These are phyloP conservation scores for Eimeria necatrix DNA, from an alignment of 169 alveolate genomes.

Conservation along the genomic window DNA sequence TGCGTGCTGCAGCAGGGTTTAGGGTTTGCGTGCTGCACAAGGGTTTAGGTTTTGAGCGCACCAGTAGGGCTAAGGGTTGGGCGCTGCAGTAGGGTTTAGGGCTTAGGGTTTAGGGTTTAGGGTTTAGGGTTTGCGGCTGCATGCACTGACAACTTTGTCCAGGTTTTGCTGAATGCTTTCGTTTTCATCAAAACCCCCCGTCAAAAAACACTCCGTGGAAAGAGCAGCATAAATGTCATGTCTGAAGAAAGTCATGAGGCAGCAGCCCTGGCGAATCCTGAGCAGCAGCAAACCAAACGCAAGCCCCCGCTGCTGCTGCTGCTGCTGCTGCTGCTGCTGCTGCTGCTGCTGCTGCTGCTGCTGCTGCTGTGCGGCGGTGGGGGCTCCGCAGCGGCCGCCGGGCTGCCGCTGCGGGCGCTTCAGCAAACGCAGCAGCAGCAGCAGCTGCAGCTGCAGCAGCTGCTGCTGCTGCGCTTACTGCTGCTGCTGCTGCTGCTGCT, in stretches of 20 bases:
- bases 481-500: constrained; percentile 44
- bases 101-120: neutral
- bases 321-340: constrained; percentile 11
- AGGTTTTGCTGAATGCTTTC: constrained; percentile 13
- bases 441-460: neutral
- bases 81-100: neutral
- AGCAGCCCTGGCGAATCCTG: constrained; percentile 47
- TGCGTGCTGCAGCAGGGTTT: too few species aligned
- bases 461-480: neutral
- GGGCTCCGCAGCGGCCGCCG: neutral
- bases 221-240: constrained; percentile 69
- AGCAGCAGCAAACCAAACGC: neutral
- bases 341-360: constrained; percentile 42
- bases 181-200: constrained; percentile 42
- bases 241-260: constrained; percentile 44
- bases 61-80: neutral
- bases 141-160: neutral
- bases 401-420: neutral
- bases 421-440: constrained; percentile 19
- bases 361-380: neutral
- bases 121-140: neutral
- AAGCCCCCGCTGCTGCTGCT: constrained; percentile 11
- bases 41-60: neutral
- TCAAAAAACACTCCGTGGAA: constrained; percentile 9
- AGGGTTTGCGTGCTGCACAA: neutral